These are phyloP conservation scores for Microbotryomycetes sp. DNA, from an alignment of 1,284 basidiomycete genomes.

Conservation along the genomic window DNA sequence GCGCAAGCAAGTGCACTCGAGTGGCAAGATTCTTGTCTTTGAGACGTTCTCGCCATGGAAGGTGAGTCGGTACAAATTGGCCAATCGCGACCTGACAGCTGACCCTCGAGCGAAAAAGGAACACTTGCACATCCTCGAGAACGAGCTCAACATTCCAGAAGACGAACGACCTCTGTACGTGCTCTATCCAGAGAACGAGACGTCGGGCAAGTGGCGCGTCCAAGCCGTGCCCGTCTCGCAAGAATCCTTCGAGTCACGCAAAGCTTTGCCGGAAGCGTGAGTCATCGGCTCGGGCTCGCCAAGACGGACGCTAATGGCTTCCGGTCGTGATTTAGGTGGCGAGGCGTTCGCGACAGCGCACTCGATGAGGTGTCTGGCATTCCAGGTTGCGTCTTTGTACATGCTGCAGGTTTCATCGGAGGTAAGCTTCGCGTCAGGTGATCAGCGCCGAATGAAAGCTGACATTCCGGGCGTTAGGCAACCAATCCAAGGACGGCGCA, in stretches of 20 bases:
- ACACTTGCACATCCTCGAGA: slow-evolving; percentile 82
- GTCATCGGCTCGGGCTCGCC: slow-evolving; percentile 9
- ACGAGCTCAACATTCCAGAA: slow-evolving; percentile 46
- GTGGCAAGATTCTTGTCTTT: slow-evolving; percentile 73
- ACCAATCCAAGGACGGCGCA: slow-evolving; percentile 81
- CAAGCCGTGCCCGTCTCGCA: slow-evolving; percentile 80
- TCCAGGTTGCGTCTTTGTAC: slow-evolving; percentile 80
- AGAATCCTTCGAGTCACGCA: slow-evolving; percentile 83
- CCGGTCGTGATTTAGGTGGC: slow-evolving; percentile 51
- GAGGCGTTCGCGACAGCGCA: slow-evolving; percentile 78
- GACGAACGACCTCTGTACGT: slow-evolving; percentile 66
- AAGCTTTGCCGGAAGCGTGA: slow-evolving; percentile 72
- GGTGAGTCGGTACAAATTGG: slow-evolving; percentile 44
- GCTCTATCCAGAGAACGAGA: slow-evolving; percentile 76
- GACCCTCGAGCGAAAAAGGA: slow-evolving; percentile 49
- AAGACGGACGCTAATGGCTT: fast-evolving
- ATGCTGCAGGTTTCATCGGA: slow-evolving; percentile 93
- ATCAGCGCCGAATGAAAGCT: neutral
- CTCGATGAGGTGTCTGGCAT: slow-evolving; percentile 70
- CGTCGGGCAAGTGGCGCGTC: slow-evolving; percentile 73
- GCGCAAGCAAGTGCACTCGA: slow-evolving; percentile 59
- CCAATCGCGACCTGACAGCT: neutral
- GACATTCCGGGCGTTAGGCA: slow-evolving; percentile 51
- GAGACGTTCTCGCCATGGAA: slow-evolving; percentile 81
- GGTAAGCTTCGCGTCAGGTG: slow-evolving; percentile 48